Evolutionary conservation across 805 yeast genomes (phyloP), one percentile per base, ranked within the genome.

Genomic region (Saturnispora mendoncae): DNA sequence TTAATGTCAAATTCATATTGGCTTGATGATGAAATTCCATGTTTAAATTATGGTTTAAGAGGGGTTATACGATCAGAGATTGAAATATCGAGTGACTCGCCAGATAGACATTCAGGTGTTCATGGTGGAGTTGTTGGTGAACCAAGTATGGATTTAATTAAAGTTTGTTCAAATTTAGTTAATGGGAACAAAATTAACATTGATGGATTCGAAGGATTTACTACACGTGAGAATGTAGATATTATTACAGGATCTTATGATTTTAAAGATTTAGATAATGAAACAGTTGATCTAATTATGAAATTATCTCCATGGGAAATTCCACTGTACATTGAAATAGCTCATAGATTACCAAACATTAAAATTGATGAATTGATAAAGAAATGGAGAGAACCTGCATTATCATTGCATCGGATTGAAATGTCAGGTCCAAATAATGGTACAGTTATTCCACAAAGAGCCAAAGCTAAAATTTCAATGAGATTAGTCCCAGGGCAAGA

Each of bases 81-180:
- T 2, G 76, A 75, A 27, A 69, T 92, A 9, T 65, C 67, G 43
- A 76, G 87, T 39, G 88, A 80, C 48, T 71, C 71, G 45, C 94
- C 94, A 1, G 97, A 92, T 58, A 67, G 94, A 44, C 98, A 92
- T 57, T 85, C 97, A 0, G 98, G 98, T 47, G 92, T 92, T 8
- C 94, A 87, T 62, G 98, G 98, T 39, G 97, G 97, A 45, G 79
- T 82, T 7, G 74, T 76, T 46, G 71, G 82, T 43, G 98, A 90
- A 52, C 97, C 98, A 2, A 79, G 94, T 0, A 75, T 84, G 64
- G 97, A 90, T 55, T 61, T 90, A 59, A 71, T 88, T 31, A 81
- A 79, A 40, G 54, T 90, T 14, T 62, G 88, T 18, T 72, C 90
- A 2, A 72, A 75, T 39, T 64, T 90, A 41, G 74, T 78, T 28